A percentile compares a stretch with the other conserved stretches of the same genome.
Conservation (phyloP, 805 yeast species). For the Wickerhamomyces tratensis region DNA sequence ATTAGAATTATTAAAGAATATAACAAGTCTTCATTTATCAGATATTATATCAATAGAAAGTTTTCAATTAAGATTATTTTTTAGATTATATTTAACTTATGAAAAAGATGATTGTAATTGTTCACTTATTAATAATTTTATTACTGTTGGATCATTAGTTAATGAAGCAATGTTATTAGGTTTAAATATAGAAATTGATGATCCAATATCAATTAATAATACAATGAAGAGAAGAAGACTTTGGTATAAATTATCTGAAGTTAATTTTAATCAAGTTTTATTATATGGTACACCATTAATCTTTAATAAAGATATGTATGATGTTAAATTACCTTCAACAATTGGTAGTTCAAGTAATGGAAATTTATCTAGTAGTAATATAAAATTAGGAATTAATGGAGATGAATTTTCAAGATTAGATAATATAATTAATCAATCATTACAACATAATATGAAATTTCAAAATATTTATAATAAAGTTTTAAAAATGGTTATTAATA, state of each 20-base stretch:
- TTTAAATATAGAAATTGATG: slow-evolving; percentile 14
- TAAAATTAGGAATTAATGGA: too few species aligned
- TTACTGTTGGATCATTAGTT: slow-evolving; percentile 12
- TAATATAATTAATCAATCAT: slow-evolving; percentile 9
- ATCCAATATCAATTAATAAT: background rate
- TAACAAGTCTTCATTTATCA: background rate
- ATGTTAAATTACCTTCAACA: slow-evolving; percentile 6
- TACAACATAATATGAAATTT: slow-evolving; percentile 7
- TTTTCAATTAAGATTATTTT: slow-evolving; percentile 13
- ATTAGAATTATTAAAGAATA: too few species aligned
- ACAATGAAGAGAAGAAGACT: slow-evolving; percentile 13
- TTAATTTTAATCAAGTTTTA: slow-evolving; percentile 14
- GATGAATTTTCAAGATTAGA: slow-evolving; percentile 3
- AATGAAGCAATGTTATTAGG: slow-evolving; percentile 13
- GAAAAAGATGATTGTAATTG: slow-evolving; percentile 19
- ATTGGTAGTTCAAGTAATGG: too few species aligned
- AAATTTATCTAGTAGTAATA: too few species aligned
- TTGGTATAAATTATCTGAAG: slow-evolving; percentile 12
- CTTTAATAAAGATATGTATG: slow-evolving; percentile 11
- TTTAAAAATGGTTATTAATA: slow-evolving; percentile 9
- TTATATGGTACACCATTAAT: slow-evolving; percentile 13
- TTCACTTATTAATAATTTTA: slow-evolving; percentile 7
- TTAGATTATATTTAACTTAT: slow-evolving; percentile 7
- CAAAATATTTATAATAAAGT: slow-evolving; percentile 10
- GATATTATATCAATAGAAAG: slow-evolving; percentile 2